Conservation (phyloP, 352 stramenopile genomes). For the Paralagenidium karlingii region DNA sequence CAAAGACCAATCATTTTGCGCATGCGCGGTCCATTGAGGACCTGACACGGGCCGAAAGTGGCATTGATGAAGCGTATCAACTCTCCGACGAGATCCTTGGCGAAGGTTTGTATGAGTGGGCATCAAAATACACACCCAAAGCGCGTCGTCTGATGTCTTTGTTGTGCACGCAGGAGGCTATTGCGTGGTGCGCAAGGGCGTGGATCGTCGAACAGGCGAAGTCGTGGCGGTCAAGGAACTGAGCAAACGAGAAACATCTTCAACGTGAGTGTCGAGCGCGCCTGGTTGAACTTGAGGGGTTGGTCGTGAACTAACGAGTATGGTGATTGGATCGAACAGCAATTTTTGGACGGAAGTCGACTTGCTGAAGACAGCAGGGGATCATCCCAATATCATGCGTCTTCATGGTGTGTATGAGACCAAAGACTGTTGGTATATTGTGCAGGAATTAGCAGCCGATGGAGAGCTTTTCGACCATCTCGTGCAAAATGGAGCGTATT, state of each 20-base stretch:
- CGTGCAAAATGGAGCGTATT: slow-evolving; percentile 76
- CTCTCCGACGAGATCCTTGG: slow-evolving; percentile 72
- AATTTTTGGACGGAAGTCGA: slow-evolving; percentile 79
- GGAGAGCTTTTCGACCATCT: slow-evolving; percentile 84
- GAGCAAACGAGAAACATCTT: slow-evolving; percentile 60
- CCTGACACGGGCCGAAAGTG: too few relatives aligned
- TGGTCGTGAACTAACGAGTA: slow-evolving; percentile 55
- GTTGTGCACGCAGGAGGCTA: slow-evolving; percentile 36
- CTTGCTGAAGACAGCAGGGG: slow-evolving; percentile 50
- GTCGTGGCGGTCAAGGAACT: slow-evolving; percentile 72
- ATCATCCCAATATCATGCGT: slow-evolving; percentile 71
- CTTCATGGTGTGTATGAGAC: slow-evolving; percentile 63
- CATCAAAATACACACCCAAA: not conserved
- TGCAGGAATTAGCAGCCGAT: slow-evolving; percentile 72
- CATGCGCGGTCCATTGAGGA: too few relatives aligned
- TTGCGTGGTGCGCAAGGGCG: slow-evolving; percentile 59
- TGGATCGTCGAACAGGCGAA: slow-evolving; percentile 48
- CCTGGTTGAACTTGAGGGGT: not conserved
- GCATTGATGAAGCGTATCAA: slow-evolving; percentile 64
- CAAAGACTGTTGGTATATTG: slow-evolving; percentile 65
- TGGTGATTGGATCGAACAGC: slow-evolving; percentile 46
- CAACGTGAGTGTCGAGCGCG: slow-evolving; percentile 4
- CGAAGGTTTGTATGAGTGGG: too few relatives aligned
- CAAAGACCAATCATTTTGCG: too few relatives aligned
- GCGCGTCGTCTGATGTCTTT: not conserved